phyloP scores from a whole-genome alignment of 1,284 basidiomycete species.

The Coniferiporia weirii region DNA sequence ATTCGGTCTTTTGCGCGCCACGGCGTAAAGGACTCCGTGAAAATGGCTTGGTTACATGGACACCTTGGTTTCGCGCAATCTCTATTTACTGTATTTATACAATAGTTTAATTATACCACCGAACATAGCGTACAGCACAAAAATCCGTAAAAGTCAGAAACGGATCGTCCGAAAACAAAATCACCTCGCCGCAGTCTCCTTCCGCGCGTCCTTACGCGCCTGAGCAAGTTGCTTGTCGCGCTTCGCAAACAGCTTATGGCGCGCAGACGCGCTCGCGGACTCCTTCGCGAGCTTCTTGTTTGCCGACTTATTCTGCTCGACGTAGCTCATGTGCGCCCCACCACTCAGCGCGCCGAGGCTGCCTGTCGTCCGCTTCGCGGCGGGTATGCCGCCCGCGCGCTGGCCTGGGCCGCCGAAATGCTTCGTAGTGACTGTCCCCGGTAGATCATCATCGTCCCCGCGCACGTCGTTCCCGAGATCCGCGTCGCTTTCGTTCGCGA shows the following conservation, averaged over 20 bases:
- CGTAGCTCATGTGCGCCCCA: slow-evolving; percentile 86
- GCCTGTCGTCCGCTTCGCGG: slow-evolving; percentile 80
- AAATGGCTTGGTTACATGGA: no score
- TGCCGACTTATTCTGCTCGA: slow-evolving; percentile 87
- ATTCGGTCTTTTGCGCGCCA: no score
- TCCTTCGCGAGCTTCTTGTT: slow-evolving; percentile 81
- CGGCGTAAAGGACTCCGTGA: no score
- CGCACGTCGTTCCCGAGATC: slow-evolving; percentile 83
- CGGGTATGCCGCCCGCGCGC: slow-evolving; percentile 39
- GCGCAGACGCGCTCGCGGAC: slow-evolving; percentile 40
- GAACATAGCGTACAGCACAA: not conserved
- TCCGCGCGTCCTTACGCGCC: slow-evolving; percentile 48
- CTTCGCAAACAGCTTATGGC: slow-evolving; percentile 81
- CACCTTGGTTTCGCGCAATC: no score
- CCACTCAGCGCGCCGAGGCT: slow-evolving; percentile 83
- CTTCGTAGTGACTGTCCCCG: slow-evolving; percentile 73
- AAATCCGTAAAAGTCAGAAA: no score
- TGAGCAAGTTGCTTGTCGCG: slow-evolving; percentile 63
- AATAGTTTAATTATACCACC: not conserved
- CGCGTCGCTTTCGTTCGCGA: slow-evolving; percentile 88
- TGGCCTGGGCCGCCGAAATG: slow-evolving; percentile 49
- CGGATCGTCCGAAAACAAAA: not conserved
- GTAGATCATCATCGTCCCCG: slow-evolving; percentile 69
- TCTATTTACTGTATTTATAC: no score
- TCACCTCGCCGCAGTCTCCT: slow-evolving; percentile 3